Conservation (phyloP, 2,329 filamentous ascomycete genomes). For the Trichoderma brevicompactum region DNA sequence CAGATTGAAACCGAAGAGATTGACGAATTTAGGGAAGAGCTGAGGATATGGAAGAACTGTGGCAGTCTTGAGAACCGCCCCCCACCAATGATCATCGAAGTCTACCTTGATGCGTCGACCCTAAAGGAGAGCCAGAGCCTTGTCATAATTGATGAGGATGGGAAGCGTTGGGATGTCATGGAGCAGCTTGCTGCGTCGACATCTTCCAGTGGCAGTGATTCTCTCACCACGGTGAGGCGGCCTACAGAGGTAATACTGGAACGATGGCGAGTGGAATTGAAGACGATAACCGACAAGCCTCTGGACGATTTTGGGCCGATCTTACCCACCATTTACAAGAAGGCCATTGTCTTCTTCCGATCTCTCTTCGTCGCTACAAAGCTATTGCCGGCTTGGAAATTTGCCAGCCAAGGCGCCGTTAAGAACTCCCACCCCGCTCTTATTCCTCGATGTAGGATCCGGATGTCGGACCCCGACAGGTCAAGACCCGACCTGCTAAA, state of each 20-base stretch:
- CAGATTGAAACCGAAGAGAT: conserved; percentile 94
- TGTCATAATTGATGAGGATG: conserved; percentile 84
- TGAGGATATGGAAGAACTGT: conserved; percentile 79
- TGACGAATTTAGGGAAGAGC: conserved; percentile 80
- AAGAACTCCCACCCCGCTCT: conserved; percentile 72
- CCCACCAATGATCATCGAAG: conserved; percentile 85
- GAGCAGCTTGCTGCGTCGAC: conserved; percentile 75
- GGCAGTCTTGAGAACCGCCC: conserved; percentile 78
- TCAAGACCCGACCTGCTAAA: conserved; percentile 68
- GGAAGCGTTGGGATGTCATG: conserved; percentile 89
- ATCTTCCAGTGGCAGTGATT: conserved; percentile 54
- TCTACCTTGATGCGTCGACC: conserved; percentile 79
- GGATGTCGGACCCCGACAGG: conserved; percentile 61
- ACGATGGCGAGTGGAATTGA: conserved; percentile 86
- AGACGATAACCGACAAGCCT: conserved; percentile 53
- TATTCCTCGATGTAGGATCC: conserved; percentile 79
- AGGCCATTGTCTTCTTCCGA: conserved; percentile 91
- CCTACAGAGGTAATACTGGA: conserved; percentile 82
- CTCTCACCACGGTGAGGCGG: conserved; percentile 48
- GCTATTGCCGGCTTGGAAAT: conserved; percentile 84
- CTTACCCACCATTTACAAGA: conserved; percentile 93
- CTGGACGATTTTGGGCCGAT: conserved; percentile 63
- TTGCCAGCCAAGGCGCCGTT: conserved; percentile 71
- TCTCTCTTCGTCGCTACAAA: conserved; percentile 83
- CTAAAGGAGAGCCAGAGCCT: conserved; percentile 84